Evolutionary conservation across 768 basidiomycete genomes (phyloP).

Genomic region (Kwoniella europaea): DNA sequence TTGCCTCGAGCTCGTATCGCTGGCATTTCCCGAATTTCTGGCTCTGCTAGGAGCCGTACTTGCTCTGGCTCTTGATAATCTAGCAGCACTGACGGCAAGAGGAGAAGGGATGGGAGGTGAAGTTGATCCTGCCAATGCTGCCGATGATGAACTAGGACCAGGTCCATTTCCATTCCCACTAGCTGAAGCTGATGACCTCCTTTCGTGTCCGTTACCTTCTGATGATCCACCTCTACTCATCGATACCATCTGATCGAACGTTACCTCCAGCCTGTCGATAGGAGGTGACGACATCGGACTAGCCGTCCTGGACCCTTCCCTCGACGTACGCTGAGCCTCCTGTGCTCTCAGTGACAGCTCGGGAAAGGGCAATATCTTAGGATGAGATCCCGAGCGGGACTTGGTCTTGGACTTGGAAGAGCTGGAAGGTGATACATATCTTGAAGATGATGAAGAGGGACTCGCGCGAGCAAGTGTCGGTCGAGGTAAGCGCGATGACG

Average conservation of each 20-base stretch:
- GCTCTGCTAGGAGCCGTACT: neutral
- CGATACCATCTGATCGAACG: slow-evolving; percentile 21
- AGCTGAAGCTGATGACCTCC: slow-evolving; percentile 9
- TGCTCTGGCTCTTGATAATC: slow-evolving; percentile 15
- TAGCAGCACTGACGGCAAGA: slow-evolving; percentile 10
- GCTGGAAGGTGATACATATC: slow-evolving; percentile 12
- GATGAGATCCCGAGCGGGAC: slow-evolving; percentile 29
- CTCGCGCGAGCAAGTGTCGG: slow-evolving; percentile 11
- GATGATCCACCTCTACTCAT: slow-evolving; percentile 21
- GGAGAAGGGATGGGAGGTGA: slow-evolving; percentile 28
- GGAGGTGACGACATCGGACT: slow-evolving; percentile 19
- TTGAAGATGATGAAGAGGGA: slow-evolving; percentile 5
- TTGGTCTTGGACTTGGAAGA: slow-evolving; percentile 22
- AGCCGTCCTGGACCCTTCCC: slow-evolving; percentile 30
- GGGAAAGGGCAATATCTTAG: slow-evolving; percentile 49
- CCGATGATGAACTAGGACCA: neutral
- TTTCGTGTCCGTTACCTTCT: neutral
- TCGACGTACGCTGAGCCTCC: slow-evolving; percentile 12
- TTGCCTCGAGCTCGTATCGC: neutral
- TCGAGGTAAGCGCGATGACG: slow-evolving; percentile 22
- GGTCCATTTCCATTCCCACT: neutral
- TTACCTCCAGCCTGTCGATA: slow-evolving; percentile 19
- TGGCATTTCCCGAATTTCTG: neutral
- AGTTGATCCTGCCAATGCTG: slow-evolving; percentile 13
- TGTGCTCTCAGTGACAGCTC: slow-evolving; percentile 38